phyloP scores from a whole-genome alignment of 1,139 yeast species.

The Nakaseomyces nivariensis region DNA sequence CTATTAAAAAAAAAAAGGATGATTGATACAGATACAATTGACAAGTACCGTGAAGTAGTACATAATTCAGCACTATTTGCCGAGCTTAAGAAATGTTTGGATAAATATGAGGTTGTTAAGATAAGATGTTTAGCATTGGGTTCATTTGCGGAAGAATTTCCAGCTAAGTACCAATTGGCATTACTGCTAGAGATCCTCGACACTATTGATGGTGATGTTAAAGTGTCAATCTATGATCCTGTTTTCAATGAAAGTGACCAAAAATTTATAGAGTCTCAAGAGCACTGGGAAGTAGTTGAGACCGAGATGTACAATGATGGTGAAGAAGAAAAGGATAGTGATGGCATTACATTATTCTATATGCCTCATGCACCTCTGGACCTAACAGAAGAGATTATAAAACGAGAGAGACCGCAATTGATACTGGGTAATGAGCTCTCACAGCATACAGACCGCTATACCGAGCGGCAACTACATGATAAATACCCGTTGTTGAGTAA shows the following conservation, averaged over 20 bases:
- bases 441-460: slow-evolving; percentile 44
- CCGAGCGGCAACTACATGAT: slow-evolving; percentile 34
- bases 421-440: slow-evolving; percentile 42
- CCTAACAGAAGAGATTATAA: slow-evolving; percentile 41
- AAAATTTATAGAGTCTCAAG: slow-evolving; percentile 24
- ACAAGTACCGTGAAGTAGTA: slow-evolving; percentile 13
- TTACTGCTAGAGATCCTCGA: slow-evolving; percentile 35
- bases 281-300: slow-evolving; percentile 22
- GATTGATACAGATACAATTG: not conserved
- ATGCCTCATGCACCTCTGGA: slow-evolving; percentile 69
- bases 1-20: too few species aligned
- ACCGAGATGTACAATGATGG: slow-evolving; percentile 10
- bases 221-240: slow-evolving; percentile 55
- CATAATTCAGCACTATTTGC: slow-evolving; percentile 23
- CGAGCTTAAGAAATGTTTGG: slow-evolving; percentile 17
- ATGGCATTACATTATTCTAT: slow-evolving; percentile 36
- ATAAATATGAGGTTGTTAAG: slow-evolving; percentile 11
- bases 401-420: slow-evolving; percentile 29
- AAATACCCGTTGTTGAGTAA: slow-evolving; percentile 37
- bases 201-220: slow-evolving; percentile 12
- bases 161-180: slow-evolving; percentile 60
- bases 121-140: slow-evolving; percentile 71
- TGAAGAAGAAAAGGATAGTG: not conserved
- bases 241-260: slow-evolving; percentile 41
- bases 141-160: slow-evolving; percentile 45